These are phyloP conservation scores for Suillus sp. DNA, from an alignment of 768 basidiomycete species.

Conservation along the genomic window DNA sequence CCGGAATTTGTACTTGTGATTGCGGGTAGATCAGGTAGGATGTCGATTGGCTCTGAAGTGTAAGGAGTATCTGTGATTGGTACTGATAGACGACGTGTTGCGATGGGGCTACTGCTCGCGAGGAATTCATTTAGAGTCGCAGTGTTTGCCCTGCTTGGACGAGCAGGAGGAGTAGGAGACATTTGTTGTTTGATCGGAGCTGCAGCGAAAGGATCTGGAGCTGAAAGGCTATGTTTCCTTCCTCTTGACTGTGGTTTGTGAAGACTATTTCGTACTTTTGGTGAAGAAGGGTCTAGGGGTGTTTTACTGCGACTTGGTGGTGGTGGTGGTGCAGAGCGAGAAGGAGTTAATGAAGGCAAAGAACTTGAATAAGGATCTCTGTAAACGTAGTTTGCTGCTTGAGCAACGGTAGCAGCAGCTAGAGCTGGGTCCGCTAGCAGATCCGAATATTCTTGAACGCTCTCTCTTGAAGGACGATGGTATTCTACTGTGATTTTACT, in stretches of 20 bases:
- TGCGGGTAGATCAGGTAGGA: slow-evolving; percentile 24
- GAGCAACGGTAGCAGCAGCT: slow-evolving; percentile 53
- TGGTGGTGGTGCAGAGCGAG: slow-evolving; percentile 49
- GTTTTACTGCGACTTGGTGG: slow-evolving; percentile 34
- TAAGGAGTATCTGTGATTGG: slow-evolving; percentile 37
- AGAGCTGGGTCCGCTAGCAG: slow-evolving; percentile 63
- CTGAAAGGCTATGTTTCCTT: slow-evolving; percentile 52
- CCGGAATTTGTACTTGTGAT: slow-evolving; percentile 21
- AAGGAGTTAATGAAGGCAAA: slow-evolving; percentile 26
- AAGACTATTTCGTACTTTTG: slow-evolving; percentile 52
- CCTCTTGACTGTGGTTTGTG: slow-evolving; percentile 60
- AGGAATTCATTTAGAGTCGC: slow-evolving; percentile 79
- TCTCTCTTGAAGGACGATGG: slow-evolving; percentile 72
- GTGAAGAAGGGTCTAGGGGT: slow-evolving; percentile 33
- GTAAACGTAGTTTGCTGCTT: slow-evolving; percentile 34
- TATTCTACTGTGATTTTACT: slow-evolving; percentile 77
- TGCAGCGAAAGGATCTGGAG: slow-evolving; percentile 59
- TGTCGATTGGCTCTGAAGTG: slow-evolving; percentile 26
- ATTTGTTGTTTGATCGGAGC: slow-evolving; percentile 35
- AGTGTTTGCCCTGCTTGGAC: slow-evolving; percentile 85
- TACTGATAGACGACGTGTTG: slow-evolving; percentile 54
- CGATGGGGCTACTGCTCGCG: slow-evolving; percentile 42
- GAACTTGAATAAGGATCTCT: slow-evolving; percentile 38
- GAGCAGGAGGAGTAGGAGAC: slow-evolving; percentile 60
- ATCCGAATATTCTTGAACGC: slow-evolving; percentile 76